Evolutionary conservation across 352 stramenopile species (phyloP), one percentile per base, ranked within the genome.

Genomic region (Phytopythium cucurbitacearum): DNA sequence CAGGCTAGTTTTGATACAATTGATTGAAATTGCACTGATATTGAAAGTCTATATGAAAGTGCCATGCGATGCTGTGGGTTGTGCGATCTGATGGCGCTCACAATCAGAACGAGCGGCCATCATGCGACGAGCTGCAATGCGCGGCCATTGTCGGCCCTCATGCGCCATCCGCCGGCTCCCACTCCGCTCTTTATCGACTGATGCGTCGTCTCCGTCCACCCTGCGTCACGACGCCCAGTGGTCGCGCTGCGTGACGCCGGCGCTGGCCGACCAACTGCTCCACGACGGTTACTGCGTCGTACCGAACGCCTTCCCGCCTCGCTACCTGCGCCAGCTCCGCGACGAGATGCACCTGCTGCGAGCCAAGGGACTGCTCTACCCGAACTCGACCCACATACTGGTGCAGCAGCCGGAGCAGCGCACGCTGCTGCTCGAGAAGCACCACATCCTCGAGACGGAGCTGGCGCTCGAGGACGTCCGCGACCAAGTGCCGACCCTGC

Each of bases 381-480:
- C 78, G 13, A 94, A 94, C 51, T 68, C 81, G 34, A 94, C 83
- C 16, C 83, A 96, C 52, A 80, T 96, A 33, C 40, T 87, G 47
- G 56, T 60, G 15, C 54, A 50, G 35, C 40, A 53, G 46, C 13
- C 53, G 16, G 60, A 51, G 39, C 46, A 54, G 41, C 59, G 71
- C 12, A 77, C 73, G 42, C 57, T 92, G 51, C 60, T 92, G 40
- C 56, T 92, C 38, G 64, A 87, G 57, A 96, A 94, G 54, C 79
- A 79, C 57, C 60, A 81, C 60, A 91, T 96, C 48, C 62, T 85
- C 34, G 84, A 96, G 60, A 87, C 85, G 8, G 86, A 96, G 56
- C 67, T 96, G 54, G 74, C 72, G 36, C 62, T 89, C 39, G 50
- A 70, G 16, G 65, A 65, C 34, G 51, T 55, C 32, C 49, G 56